Conservation (phyloP, 2,329 filamentous ascomycete species). For the Clonostachys rhizophaga region DNA sequence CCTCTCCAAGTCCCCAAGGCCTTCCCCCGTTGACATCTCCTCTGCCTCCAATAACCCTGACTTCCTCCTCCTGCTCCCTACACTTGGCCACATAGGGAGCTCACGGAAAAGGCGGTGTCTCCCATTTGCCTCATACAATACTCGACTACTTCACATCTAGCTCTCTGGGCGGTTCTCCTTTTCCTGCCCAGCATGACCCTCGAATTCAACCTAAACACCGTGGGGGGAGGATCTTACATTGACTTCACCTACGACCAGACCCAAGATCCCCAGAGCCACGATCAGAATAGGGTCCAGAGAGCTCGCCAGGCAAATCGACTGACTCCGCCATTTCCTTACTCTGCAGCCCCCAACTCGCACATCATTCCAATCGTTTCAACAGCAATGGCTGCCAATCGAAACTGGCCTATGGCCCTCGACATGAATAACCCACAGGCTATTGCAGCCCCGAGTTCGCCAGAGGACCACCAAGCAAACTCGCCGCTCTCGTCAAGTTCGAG, state of each 20-base stretch:
- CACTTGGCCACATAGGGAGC: slow-evolving; percentile 20
- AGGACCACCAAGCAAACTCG: slow-evolving; percentile 41
- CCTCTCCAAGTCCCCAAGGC: slow-evolving; percentile 1
- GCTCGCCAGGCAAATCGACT: neutral
- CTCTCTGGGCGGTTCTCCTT: slow-evolving; percentile 18
- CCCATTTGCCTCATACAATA: slow-evolving; percentile 28
- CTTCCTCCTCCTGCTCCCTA: slow-evolving; percentile 8
- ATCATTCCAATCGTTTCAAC: slow-evolving; percentile 17
- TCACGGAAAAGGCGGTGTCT: slow-evolving; percentile 36
- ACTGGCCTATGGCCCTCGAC: slow-evolving; percentile 3
- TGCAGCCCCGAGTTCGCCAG: slow-evolving; percentile 43
- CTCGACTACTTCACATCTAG: slow-evolving; percentile 19
- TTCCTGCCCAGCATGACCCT: slow-evolving; percentile 44
- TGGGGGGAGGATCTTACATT: slow-evolving; percentile 53
- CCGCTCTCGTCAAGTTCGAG: slow-evolving; percentile 47
- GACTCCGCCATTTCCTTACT: neutral
- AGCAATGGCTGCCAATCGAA: slow-evolving; percentile 10
- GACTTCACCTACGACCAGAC: slow-evolving; percentile 57
- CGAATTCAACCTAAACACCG: slow-evolving; percentile 50
- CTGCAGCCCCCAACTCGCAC: neutral
- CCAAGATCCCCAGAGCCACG: slow-evolving; percentile 6
- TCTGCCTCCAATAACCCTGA: neutral
- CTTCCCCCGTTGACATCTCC: neutral
- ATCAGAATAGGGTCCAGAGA: neutral
- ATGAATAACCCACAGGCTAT: slow-evolving; percentile 27